Percentiles rank a stretch among this genome's conserved stretches.
These are phyloP conservation scores for Tylopilus subfusipes DNA, from an alignment of 768 basidiomycete genomes.

Conservation along the genomic window DNA sequence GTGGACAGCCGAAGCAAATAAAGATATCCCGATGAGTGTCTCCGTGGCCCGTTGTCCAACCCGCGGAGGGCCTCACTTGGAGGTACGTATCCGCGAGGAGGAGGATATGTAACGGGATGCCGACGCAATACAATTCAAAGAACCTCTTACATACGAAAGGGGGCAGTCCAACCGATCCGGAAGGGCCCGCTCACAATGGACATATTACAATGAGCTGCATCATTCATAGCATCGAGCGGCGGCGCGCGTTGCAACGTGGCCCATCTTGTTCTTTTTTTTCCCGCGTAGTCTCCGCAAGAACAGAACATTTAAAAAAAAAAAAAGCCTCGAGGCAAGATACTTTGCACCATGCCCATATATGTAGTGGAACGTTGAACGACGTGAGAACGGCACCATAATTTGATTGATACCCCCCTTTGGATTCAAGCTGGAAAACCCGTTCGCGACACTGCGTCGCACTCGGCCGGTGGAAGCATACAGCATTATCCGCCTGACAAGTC, in stretches of 20 bases:
- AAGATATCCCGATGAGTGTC: neutral
- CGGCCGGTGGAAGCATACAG: neutral
- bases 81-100: no score
- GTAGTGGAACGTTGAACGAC: neutral
- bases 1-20: neutral
- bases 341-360: neutral
- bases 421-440: neutral
- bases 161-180: slow-evolving; percentile 2
- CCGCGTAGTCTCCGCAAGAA: slow-evolving; percentile 2
- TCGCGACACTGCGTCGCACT: neutral
- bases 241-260: slow-evolving; percentile 1
- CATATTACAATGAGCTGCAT: neutral
- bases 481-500: no score
- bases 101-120: neutral
- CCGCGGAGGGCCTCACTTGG: neutral
- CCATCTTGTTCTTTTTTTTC: neutral
- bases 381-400: neutral
- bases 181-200: slow-evolving; percentile 2
- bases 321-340: slow-evolving; percentile 9
- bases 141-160: neutral
- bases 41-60: neutral
- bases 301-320: no score
- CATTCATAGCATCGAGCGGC: neutral
- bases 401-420: neutral
- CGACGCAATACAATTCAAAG: neutral